These are phyloP conservation scores for Gossypium laxum DNA, from an alignment of 441 rosid genomes.

Conservation along the genomic window DNA sequence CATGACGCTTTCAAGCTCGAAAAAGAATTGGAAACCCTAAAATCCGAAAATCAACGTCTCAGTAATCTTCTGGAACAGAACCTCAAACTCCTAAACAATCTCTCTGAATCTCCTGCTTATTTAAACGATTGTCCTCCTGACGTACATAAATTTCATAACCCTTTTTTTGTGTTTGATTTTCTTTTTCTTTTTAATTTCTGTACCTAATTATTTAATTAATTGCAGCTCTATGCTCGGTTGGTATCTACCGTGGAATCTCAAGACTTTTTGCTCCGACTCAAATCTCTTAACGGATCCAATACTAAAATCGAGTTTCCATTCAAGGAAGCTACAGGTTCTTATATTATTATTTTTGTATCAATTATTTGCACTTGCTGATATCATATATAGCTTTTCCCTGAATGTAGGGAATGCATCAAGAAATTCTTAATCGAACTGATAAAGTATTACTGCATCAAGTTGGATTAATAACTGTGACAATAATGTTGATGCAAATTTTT, in stretches of 20 bases:
- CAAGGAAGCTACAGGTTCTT: slow-evolving; percentile 64
- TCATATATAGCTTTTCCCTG: not conserved
- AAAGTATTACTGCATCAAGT: not conserved
- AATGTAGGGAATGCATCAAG: not conserved
- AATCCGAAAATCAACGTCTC: slow-evolving; percentile 51
- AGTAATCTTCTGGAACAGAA: slow-evolving; percentile 52
- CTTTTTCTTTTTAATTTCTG: not conserved
- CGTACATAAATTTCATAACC: slow-evolving; percentile 30
- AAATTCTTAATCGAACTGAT: not conserved
- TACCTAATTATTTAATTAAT: not conserved
- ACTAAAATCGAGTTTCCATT: slow-evolving; percentile 55
- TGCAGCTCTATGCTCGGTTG: slow-evolving; percentile 53
- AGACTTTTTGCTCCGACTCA: slow-evolving; percentile 46
- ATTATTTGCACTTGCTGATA: not conserved
- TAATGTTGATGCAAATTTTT: not conserved
- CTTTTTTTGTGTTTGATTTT: not conserved
- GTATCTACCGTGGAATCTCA: slow-evolving; percentile 58
- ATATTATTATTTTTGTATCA: not conserved
- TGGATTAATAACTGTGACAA: not conserved
- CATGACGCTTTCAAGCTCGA: slow-evolving; percentile 21
- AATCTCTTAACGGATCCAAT: slow-evolving; percentile 40
- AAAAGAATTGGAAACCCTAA: slow-evolving; percentile 29
- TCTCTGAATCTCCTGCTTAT: slow-evolving; percentile 55
- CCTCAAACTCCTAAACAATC: slow-evolving; percentile 54
- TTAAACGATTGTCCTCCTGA: slow-evolving; percentile 65